A percentile compares a stretch with the other conserved stretches of the same genome.
phyloP scores from a whole-genome alignment of 2,329 filamentous ascomycete genomes.

The Dactylella cylindrospora region DNA sequence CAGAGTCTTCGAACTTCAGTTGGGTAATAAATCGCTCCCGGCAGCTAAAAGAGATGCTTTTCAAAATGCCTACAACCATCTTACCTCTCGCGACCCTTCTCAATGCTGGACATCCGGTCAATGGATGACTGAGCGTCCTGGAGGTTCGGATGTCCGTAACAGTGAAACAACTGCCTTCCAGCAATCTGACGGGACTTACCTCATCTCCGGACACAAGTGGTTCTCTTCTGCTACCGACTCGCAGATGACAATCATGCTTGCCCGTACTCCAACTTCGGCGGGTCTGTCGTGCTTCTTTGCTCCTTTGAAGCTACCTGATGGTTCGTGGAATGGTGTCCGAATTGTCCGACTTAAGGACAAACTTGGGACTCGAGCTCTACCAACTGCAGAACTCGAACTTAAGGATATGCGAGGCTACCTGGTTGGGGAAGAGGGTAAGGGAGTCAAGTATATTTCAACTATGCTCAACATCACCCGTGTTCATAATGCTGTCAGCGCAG shows the following conservation, averaged over 20 bases:
- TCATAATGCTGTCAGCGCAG: slow-evolving; percentile 60
- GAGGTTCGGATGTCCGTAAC: slow-evolving; percentile 68
- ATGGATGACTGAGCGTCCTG: slow-evolving; percentile 74
- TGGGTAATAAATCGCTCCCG: slow-evolving; percentile 14
- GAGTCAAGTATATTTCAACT: slow-evolving; percentile 67
- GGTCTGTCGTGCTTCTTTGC: slow-evolving; percentile 66
- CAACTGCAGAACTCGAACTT: slow-evolving; percentile 71
- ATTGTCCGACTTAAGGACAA: slow-evolving; percentile 73
- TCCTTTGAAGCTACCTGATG: slow-evolving; percentile 59
- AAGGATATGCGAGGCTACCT: slow-evolving; percentile 65
- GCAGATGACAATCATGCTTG: slow-evolving; percentile 66
- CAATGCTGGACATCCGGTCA: slow-evolving; percentile 70
- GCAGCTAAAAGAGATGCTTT: slow-evolving; percentile 53
- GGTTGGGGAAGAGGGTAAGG: slow-evolving; percentile 66
- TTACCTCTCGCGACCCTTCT: slow-evolving; percentile 58
- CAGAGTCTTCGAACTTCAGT: slow-evolving; percentile 30
- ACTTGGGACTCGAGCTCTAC: slow-evolving; percentile 68
- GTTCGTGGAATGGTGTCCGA: slow-evolving; percentile 65
- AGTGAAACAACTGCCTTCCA: slow-evolving; percentile 64
- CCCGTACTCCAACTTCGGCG: slow-evolving; percentile 58
- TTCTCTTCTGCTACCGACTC: slow-evolving; percentile 69
- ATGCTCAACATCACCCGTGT: slow-evolving; percentile 68
- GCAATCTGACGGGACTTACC: slow-evolving; percentile 60
- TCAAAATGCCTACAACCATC: slow-evolving; percentile 58
- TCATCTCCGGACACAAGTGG: slow-evolving; percentile 70